Conservation (phyloP, 495 filamentous ascomycete species). For the Pyronema omphalodes region DNA sequence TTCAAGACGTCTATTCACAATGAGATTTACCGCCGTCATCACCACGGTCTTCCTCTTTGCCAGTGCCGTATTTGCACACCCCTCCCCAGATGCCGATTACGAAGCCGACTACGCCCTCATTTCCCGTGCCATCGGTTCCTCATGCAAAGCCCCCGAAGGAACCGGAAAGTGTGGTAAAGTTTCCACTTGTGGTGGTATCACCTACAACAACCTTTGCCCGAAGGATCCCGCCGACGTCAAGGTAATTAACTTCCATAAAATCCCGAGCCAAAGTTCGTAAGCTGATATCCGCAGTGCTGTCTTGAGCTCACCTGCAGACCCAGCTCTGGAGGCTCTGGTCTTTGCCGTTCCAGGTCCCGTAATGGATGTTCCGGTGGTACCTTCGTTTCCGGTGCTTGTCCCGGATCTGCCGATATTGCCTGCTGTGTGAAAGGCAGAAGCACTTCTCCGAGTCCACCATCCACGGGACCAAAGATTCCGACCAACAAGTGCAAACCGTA, state of each 20-base stretch:
- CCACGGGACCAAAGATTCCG: conserved; percentile 19
- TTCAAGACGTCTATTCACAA: background rate
- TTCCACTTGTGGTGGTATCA: conserved; percentile 25
- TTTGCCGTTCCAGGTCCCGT: background rate
- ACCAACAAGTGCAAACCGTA: conserved; percentile 26
- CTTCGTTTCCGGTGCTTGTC: conserved; percentile 22
- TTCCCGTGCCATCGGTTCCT: conserved; percentile 23
- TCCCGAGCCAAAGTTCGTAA: background rate
- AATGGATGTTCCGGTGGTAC: no score
- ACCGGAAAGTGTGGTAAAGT: conserved; percentile 27
- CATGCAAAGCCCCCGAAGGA: conserved; percentile 21
- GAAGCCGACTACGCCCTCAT: background rate
- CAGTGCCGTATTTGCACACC: conserved; percentile 13
- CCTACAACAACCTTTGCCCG: conserved; percentile 25
- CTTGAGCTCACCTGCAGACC: conserved; percentile 25
- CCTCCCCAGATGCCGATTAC: background rate
- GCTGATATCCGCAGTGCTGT: conserved; percentile 24
- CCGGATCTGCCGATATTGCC: conserved; percentile 26
- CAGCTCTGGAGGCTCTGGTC: conserved; percentile 14
- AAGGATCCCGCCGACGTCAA: conserved; percentile 23
- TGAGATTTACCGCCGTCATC: background rate
- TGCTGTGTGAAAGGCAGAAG: conserved; percentile 25
- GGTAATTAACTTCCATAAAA: background rate
- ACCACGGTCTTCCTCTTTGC: conserved; percentile 14
- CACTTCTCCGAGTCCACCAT: conserved; percentile 22